Base-by-base conservation (phyloP, 73 alveolate genomes). In the Urostyla sp. region DNA sequence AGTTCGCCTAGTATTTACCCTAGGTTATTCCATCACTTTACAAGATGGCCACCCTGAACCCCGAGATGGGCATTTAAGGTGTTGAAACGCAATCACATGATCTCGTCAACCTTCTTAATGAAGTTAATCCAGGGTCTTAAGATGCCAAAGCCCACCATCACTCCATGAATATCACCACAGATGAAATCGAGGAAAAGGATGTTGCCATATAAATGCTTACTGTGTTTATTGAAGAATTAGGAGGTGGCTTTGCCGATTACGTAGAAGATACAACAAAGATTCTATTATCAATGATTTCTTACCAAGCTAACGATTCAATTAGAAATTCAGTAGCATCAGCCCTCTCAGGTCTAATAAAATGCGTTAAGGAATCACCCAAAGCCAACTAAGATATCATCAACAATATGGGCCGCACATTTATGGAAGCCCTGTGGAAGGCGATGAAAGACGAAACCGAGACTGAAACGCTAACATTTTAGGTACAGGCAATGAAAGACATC, bases 131-230 rank as follows among this genome's bases (percentile, higher is more conserved):
- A 23, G 51, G 49, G 2, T 21, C n/a, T 21, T 79, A 67, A 1
- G 84, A 79, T 44, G 75, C 61, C 16, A 72, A 76, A 11, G 5
- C 60, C 7, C 23, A 43, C 54, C 32, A 58, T 32, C 75, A 58
- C 31, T 49, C 51, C 20, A 53, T 85, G 32, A 48, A 76, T 23
- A 56, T 90, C 23, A 60, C 77, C 46, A 90, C 97, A 23, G 84
- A 86, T 34, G 97, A 94, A 40, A 84, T 88, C 53, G 98, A 94
- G 59, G 98, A 94, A 58, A 94, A 92, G 69, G 96, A 92, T 63
- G 89, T 88, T 0, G 98, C 96, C 55, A 88, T 94, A 57, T 94
- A 92, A 46, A 90, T 94, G 95, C 78, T 94, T 30, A 76, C 92
- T 31, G 95, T 94, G 10, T 84, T 94, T 76, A 89, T 94, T 75